Conservation (phyloP, 768 basidiomycete genomes). For the Ramaria sp. region DNA sequence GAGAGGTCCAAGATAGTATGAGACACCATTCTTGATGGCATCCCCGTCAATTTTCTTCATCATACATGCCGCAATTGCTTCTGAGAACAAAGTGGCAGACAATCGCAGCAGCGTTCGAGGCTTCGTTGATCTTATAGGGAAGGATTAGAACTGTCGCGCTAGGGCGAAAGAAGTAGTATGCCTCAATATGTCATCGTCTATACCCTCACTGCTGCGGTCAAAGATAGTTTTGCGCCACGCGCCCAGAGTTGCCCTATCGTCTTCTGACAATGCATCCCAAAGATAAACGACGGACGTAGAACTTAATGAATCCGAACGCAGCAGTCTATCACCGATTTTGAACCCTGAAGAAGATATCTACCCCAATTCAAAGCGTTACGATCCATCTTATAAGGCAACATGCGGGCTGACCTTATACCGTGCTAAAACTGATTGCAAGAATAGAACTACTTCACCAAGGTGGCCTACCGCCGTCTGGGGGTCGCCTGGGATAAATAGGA, state of each 20-base stretch:
- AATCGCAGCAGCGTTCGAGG: constrained; percentile 58
- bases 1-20: constrained; percentile 63
- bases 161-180: constrained; percentile 13
- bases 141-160: background rate
- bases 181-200: constrained; percentile 71
- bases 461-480: constrained; percentile 75
- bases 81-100: constrained; percentile 53
- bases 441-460: constrained; percentile 69
- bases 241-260: constrained; percentile 18
- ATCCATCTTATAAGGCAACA: constrained; percentile 1
- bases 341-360: constrained; percentile 43
- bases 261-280: constrained; percentile 24
- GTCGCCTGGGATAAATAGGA: constrained; percentile 40
- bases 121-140: constrained; percentile 45
- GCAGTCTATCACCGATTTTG: constrained; percentile 31
- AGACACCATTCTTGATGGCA: constrained; percentile 59
- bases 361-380: constrained; percentile 1
- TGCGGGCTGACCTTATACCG: constrained; percentile 39
- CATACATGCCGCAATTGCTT: constrained; percentile 40
- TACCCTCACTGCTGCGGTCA: constrained; percentile 66
- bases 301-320: constrained; percentile 41
- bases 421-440: constrained; percentile 53
- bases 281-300: constrained; percentile 34
- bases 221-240: constrained; percentile 74
- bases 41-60: constrained; percentile 55